Evolutionary conservation across 2,329 filamentous ascomycete species (phyloP).

Genomic region (Alternaria sp.): DNA sequence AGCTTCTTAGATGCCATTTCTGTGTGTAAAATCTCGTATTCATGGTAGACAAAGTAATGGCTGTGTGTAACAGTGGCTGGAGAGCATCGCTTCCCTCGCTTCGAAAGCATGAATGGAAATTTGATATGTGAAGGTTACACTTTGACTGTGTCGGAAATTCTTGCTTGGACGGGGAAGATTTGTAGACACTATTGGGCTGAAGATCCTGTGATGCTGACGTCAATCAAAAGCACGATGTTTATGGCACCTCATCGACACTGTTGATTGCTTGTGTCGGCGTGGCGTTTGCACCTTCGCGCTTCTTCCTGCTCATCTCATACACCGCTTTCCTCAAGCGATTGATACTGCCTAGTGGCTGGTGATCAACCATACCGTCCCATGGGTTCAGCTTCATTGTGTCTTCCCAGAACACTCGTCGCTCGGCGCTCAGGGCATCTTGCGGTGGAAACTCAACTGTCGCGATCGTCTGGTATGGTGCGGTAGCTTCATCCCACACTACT

Average conservation of each 20-base stretch:
- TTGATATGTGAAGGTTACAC: neutral
- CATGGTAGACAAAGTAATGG: neutral
- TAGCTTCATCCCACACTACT: conserved; percentile 43
- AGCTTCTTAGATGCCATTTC: neutral
- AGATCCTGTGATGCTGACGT: neutral
- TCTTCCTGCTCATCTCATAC: conserved; percentile 37
- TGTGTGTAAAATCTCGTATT: conserved; percentile 1
- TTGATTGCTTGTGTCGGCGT: conserved; percentile 16
- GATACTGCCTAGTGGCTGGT: conserved; percentile 39
- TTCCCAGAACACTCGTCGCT: conserved; percentile 41
- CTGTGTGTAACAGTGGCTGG: neutral
- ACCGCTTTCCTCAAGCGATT: conserved; percentile 40
- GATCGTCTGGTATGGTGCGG: conserved; percentile 43
- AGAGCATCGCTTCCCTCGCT: neutral
- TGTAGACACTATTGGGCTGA: neutral
- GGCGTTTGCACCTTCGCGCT: conserved; percentile 36
- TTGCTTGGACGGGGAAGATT: neutral
- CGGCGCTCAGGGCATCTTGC: conserved; percentile 35
- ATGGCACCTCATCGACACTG: conserved; percentile 35
- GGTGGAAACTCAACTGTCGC: conserved; percentile 36
- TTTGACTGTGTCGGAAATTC: neutral
- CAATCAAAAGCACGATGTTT: neutral
- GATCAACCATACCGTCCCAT: conserved; percentile 37
- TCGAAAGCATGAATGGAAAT: neutral
- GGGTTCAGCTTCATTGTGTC: conserved; percentile 40